Evolutionary conservation across 768 basidiomycete genomes (phyloP), one percentile per base, ranked within the genome.

Genomic region (Tephrocybe sp.): DNA sequence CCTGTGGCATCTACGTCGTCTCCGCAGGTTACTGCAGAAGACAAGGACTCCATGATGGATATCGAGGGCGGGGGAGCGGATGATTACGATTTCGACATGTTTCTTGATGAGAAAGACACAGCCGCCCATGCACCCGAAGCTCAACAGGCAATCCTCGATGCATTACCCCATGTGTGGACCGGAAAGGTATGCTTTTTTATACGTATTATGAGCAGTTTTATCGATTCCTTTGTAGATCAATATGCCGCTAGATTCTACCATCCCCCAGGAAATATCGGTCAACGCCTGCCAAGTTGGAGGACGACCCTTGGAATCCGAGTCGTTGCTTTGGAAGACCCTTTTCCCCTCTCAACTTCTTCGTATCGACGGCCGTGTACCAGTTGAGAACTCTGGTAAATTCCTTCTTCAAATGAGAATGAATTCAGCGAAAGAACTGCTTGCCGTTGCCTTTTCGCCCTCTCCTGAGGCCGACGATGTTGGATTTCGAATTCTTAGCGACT

Each of bases 81-180:
- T 47, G 91, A 92, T 67, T 80, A 84, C 55, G 91, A 92, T 65
- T 92, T 94, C 60, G 91, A 93, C 58, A 88, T 92, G 84, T 86
- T 92, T 61, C 68, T 94, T 33, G 80, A 83, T 51, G 83, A 88
- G 51, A 80, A 85, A 54, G 79, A 81, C 14, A 66, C 74, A 24
- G 73, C 59, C 14, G 66, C 60, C 3, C 58, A 67, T 33, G 60
- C 57, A 33, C 50, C 74, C 14, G 77, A 77, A 47, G 73, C 68
- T 17, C 72, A 75, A 39, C 75, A 79, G 53, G 74, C 72, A 17
- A 66, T 66, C 11, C 81, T 89, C 57, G 80, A 85, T 49, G 73
- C 71, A n/a, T 58, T 77, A 20, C 79, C 83, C 3, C 68, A 71
- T 30, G 85, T 92, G 17, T 93, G 90, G 91, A 70, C 65, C 4